phyloP scores from a whole-genome alignment of 2,329 filamentous ascomycete species.

The Colletotrichum truncatum region DNA sequence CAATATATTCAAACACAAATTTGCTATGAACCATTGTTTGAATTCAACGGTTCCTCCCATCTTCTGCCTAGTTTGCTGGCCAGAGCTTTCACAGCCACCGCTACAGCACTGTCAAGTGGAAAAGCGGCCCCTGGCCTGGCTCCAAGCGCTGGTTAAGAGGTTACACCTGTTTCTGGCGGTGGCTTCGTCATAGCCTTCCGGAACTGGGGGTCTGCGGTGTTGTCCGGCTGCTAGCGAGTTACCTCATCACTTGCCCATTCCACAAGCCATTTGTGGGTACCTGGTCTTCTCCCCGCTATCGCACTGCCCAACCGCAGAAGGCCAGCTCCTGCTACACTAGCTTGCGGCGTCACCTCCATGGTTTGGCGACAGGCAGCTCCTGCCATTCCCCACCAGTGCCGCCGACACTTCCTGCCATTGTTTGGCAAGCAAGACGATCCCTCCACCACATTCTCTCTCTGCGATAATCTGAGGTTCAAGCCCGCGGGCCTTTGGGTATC shows the following conservation, averaged over 20 bases:
- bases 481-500: neutral
- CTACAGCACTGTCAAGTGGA: neutral
- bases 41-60: neutral
- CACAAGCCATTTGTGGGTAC: conserved; percentile 8
- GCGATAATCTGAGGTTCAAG: conserved; percentile 9
- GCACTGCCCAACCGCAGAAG: conserved; percentile 19
- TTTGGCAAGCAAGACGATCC: conserved; percentile 18
- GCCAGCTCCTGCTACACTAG: conserved; percentile 4
- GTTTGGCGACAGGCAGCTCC: conserved; percentile 27
- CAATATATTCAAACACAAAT: neutral
- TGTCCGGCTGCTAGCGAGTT: conserved; percentile 18
- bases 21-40: neutral
- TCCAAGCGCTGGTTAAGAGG: neutral
- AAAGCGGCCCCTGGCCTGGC: conserved; percentile 4
- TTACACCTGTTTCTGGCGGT: conserved; percentile 7
- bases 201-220: conserved; percentile 20
- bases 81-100: neutral
- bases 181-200: conserved; percentile 30
- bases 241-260: conserved; percentile 9
- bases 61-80: neutral
- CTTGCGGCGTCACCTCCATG: conserved; percentile 26
- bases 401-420: conserved; percentile 26
- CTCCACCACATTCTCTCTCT: conserved; percentile 9
- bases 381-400: conserved; percentile 26
- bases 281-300: conserved; percentile 11